Evolutionary conservation across 306 rosid genomes (phyloP), one percentile per base, ranked within the genome.

Genomic region (Prunus armeniaca): DNA sequence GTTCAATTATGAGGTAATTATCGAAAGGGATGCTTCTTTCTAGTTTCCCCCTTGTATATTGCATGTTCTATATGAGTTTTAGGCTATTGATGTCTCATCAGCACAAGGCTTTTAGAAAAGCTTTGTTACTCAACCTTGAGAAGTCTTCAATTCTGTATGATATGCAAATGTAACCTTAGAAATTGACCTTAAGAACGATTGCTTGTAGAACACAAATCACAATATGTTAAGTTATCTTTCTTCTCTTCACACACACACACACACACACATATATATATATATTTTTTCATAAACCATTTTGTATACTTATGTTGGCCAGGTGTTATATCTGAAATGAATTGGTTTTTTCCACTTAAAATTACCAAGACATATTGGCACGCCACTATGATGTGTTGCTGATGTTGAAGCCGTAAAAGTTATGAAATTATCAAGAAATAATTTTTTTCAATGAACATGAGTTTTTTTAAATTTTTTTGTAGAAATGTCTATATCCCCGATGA

Each of bases 1-100:
- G 87, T 92, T 92, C 88, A 87, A 77, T 80, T 95, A 95, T 41
- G 98, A 92, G 98, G 98, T 94, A 89, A 65, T 38, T 65, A 55
- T 75, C 27, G 19, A 71, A 47, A 20, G 11, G 55, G n/a, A 50
- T 12, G 34, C 18, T 30, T n/a, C 20, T 38, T 64, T 22, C 24
- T 14, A 12, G 2, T 15, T 56, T 58, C 12, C 25, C 30, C 68
- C 15, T 2, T 20, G 47, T 28, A 0, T 30, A 17, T 50, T 75
- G 63, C 50, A 20, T 34, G 51, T 64, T 62, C 14, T 20, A 2
- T 50, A 30, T 27, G 38, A 75, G 49, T 32, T 18, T 63, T 67
- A 46, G 27, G 20, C 18, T 60, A 25, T 25, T 25, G 27, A 13
- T 2, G 9, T 27, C 22, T 45, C 30, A 0, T 63, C 27, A 38